Evolutionary conservation across 2,329 filamentous ascomycete genomes (phyloP).

Genomic region (Stromatinia cepivora): DNA sequence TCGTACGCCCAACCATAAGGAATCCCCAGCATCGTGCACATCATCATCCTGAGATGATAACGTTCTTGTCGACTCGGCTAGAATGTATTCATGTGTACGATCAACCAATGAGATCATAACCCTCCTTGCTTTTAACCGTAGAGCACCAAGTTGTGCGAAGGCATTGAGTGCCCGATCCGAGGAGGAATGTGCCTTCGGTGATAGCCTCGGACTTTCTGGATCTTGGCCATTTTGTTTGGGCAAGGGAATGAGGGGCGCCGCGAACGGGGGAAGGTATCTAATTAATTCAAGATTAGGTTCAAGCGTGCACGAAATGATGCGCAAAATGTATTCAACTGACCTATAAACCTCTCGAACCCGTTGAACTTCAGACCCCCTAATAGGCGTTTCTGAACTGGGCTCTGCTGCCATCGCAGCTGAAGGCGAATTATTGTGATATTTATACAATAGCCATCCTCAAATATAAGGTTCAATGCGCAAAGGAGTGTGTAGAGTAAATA

Average conservation of each 20-base stretch:
- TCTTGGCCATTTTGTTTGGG: background rate
- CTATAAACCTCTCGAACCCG: slow-evolving; percentile 21
- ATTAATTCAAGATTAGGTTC: background rate
- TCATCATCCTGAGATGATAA: slow-evolving; percentile 38
- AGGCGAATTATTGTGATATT: background rate
- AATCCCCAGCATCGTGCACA: slow-evolving; percentile 20
- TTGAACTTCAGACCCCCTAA: slow-evolving; percentile 12
- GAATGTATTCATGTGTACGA: slow-evolving; percentile 34
- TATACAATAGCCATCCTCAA: slow-evolving; percentile 3
- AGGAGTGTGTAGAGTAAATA: too few species aligned
- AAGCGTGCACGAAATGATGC: background rate
- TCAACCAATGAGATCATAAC: slow-evolving; percentile 46
- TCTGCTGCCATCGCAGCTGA: background rate
- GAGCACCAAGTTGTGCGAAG: slow-evolving; percentile 50
- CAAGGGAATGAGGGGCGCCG: background rate
- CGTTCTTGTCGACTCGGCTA: slow-evolving; percentile 48
- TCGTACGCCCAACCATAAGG: slow-evolving; percentile 16
- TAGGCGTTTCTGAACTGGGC: background rate
- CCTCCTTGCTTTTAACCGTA: slow-evolving; percentile 49
- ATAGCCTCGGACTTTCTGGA: background rate
- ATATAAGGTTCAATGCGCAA: background rate
- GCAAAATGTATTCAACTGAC: background rate
- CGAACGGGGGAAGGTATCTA: slow-evolving; percentile 19
- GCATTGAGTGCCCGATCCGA: slow-evolving; percentile 47
- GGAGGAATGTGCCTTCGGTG: slow-evolving; percentile 33